These are phyloP conservation scores for Wickerhamomyces sp. DNA, from an alignment of 1,139 yeast genomes.

Conservation along the genomic window DNA sequence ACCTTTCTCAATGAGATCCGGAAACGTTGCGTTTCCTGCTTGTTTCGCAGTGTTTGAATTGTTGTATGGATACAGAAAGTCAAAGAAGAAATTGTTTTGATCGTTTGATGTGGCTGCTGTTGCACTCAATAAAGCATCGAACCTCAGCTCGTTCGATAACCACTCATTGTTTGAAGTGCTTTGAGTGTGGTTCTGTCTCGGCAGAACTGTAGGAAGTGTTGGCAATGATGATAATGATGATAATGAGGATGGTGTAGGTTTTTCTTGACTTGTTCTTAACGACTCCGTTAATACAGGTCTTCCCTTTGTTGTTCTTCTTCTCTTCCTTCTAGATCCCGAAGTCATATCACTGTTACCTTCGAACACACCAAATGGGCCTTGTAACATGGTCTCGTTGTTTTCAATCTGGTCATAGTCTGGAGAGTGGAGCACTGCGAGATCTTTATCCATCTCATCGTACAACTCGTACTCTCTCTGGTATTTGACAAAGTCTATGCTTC, in stretches of 20 bases:
- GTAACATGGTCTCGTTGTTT: conserved; percentile 46
- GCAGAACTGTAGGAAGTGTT: background rate
- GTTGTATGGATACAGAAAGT: conserved; percentile 37
- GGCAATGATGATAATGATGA: conserved; percentile 5
- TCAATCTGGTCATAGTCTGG: conserved; percentile 39
- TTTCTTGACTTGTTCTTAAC: background rate
- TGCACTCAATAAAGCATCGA: conserved; percentile 68
- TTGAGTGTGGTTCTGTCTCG: background rate
- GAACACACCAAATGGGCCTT: conserved; percentile 87
- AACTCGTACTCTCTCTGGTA: conserved; percentile 63
- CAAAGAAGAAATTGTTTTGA: conserved; percentile 42
- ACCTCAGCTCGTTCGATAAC: conserved; percentile 66
- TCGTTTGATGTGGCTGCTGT: conserved; percentile 62
- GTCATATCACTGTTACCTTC: conserved; percentile 20
- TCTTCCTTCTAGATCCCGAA: conserved; percentile 12
- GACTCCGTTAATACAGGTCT: conserved; percentile 12
- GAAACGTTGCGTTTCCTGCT: background rate
- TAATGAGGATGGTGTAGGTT: background rate
- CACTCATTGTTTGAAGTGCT: conserved; percentile 39
- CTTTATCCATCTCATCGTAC: conserved; percentile 80
- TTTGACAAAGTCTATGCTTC: conserved; percentile 71
- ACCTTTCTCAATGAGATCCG: conserved; percentile 1
- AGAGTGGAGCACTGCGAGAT: conserved; percentile 56
- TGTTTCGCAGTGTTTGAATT: conserved; percentile 11
- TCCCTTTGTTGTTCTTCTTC: conserved; percentile 22